phyloP scores from a whole-genome alignment of 208 protist species.

The Acanthamoeba polyphaga region DNA sequence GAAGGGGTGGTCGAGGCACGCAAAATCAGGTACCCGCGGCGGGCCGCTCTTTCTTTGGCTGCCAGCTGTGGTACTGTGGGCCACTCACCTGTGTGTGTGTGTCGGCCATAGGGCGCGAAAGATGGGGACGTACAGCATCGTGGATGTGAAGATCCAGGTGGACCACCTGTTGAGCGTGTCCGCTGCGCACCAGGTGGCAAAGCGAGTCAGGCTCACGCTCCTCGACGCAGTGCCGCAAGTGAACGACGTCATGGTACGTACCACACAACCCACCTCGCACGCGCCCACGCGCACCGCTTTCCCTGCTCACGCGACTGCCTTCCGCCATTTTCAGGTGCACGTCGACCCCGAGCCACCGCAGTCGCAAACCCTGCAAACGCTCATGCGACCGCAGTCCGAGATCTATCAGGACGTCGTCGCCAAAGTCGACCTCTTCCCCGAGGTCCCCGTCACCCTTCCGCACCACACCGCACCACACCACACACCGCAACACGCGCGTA shows the following conservation, averaged over 20 bases:
- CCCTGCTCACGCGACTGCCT: neutral
- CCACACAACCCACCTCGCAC: too few relatives aligned
- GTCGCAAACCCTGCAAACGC: constrained; percentile 24
- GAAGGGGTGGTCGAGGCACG: constrained; percentile 1
- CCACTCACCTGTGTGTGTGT: neutral
- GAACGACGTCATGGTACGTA: constrained; percentile 23
- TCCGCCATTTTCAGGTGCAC: neutral
- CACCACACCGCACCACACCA: neutral
- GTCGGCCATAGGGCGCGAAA: neutral
- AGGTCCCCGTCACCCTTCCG: neutral
- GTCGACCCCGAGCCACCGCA: constrained; percentile 42
- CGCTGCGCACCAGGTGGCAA: constrained; percentile 10
- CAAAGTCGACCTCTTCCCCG: constrained; percentile 17
- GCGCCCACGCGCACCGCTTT: neutral
- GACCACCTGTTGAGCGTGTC: constrained; percentile 9
- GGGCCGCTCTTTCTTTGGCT: neutral
- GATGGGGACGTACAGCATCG: constrained; percentile 53
- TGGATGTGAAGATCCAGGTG: constrained; percentile 24
- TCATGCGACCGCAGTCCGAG: constrained; percentile 39
- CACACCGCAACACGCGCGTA: neutral
- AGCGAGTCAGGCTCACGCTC: constrained; percentile 8
- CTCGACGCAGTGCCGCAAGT: neutral
- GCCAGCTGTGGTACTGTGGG: too few relatives aligned
- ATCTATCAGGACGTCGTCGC: neutral
- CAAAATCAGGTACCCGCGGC: neutral